These are phyloP conservation scores for Spathaspora gorwiae DNA, from an alignment of 805 yeast species.

Conservation along the genomic window DNA sequence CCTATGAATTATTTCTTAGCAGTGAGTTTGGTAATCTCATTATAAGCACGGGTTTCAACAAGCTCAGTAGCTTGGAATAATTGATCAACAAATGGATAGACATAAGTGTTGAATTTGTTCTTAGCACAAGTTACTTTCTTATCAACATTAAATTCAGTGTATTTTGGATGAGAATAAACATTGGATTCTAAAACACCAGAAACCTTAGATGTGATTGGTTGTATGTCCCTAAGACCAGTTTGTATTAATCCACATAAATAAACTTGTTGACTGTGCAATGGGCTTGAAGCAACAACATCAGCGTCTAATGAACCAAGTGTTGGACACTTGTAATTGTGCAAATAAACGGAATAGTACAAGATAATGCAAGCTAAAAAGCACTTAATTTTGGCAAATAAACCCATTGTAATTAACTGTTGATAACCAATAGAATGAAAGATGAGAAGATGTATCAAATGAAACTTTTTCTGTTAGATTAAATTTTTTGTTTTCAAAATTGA, in stretches of 20 bases:
- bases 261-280: constrained; percentile 33
- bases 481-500: too few species aligned
- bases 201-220: constrained; percentile 27
- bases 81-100: constrained; percentile 28
- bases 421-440: too few species aligned
- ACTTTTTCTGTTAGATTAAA: too few species aligned
- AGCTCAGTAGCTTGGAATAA: constrained; percentile 31
- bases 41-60: constrained; percentile 28
- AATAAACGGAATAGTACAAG: constrained; percentile 31
- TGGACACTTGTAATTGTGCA: constrained; percentile 36
- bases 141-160: constrained; percentile 27
- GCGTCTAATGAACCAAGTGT: constrained; percentile 19
- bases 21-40: constrained; percentile 13
- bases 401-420: constrained; percentile 1
- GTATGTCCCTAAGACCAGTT: constrained; percentile 21
- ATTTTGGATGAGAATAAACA: constrained; percentile 34
- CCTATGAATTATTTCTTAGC: not conserved
- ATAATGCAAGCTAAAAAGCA: constrained; percentile 7
- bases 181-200: constrained; percentile 30
- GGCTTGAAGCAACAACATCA: constrained; percentile 33
- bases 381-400: constrained; percentile 7
- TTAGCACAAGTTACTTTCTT: constrained; percentile 22
- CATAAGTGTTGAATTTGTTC: constrained; percentile 18
- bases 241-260: constrained; percentile 30
- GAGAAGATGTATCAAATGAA: too few species aligned